Conservation (phyloP, 2,329 filamentous ascomycete species). For the Neoascochyta sp. region DNA sequence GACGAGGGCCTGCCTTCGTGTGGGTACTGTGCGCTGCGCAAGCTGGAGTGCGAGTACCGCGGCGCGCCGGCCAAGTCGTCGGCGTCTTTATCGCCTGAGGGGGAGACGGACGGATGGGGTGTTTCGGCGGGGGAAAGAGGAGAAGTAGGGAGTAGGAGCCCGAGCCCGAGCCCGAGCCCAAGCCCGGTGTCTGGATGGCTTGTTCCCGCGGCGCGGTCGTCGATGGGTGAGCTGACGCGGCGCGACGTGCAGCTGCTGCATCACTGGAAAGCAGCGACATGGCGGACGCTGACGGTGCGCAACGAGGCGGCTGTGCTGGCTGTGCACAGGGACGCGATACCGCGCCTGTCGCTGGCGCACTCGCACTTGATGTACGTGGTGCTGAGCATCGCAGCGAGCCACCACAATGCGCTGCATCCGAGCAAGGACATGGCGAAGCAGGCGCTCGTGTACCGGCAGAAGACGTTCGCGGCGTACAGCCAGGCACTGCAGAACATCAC, state of each 20-base stretch:
- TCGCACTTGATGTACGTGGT: slow-evolving; percentile 25
- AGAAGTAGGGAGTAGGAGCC: no score
- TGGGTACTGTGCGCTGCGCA: slow-evolving; percentile 25
- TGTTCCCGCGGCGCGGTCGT: slow-evolving; percentile 15
- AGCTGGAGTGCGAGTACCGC: slow-evolving; percentile 26
- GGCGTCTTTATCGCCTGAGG: slow-evolving; percentile 1
- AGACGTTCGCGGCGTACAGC: slow-evolving; percentile 24
- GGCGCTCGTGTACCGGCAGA: slow-evolving; percentile 25
- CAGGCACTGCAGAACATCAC: slow-evolving; percentile 28
- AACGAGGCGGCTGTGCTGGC: slow-evolving; percentile 12
- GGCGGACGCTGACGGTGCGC: slow-evolving; percentile 20
- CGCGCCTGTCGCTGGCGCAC: slow-evolving; percentile 17
- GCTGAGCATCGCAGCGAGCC: slow-evolving; percentile 25
- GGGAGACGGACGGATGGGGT: no score
- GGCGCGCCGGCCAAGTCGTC: slow-evolving; percentile 2
- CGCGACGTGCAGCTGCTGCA: slow-evolving; percentile 22
- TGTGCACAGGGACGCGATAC: slow-evolving; percentile 23
- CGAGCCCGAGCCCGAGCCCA: no score
- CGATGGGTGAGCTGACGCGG: slow-evolving; percentile 18
- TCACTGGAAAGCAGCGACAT: slow-evolving; percentile 24
- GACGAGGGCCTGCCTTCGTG: slow-evolving; percentile 28
- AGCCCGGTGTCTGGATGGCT: no score
- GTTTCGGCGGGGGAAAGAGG: no score
- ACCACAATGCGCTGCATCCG: slow-evolving; percentile 14
- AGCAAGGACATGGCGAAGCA: slow-evolving; percentile 11